Conservation (phyloP, 441 rosid genomes). For the Gossypium gossypioides region DNA sequence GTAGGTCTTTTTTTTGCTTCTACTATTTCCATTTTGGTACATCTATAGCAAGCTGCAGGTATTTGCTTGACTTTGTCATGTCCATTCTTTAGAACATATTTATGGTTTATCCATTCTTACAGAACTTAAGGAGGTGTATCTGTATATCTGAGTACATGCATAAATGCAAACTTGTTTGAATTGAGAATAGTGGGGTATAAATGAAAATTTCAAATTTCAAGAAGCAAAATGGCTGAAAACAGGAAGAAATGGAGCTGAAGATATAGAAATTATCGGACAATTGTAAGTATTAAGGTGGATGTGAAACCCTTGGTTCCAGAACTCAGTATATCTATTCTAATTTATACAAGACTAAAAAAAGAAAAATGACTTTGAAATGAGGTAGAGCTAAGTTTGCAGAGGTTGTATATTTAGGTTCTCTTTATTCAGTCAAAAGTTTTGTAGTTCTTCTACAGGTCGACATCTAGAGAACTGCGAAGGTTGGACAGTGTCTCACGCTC, state of each 20-base stretch:
- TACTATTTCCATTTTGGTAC: conserved; percentile 87
- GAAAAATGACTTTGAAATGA: neutral
- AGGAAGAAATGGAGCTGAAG: neutral
- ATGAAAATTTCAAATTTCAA: neutral
- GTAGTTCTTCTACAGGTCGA: conserved; percentile 94
- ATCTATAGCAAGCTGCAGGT: conserved; percentile 93
- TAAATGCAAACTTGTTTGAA: neutral
- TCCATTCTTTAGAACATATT: neutral
- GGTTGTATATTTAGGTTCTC: neutral
- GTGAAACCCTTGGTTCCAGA: neutral
- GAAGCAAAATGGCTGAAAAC: neutral
- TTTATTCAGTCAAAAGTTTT: conserved; percentile 29
- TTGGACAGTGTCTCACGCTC: conserved; percentile 91
- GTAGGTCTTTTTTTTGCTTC: conserved; percentile 73
- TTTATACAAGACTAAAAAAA: neutral
- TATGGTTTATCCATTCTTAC: neutral
- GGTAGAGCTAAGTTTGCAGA: neutral
- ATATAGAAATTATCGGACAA: neutral
- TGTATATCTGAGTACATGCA: neutral
- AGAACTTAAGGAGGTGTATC: neutral
- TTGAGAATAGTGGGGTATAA: neutral
- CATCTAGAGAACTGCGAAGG: conserved; percentile 89
- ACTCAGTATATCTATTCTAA: neutral
- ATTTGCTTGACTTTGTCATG: conserved; percentile 13
- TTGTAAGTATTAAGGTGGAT: neutral